Evolutionary conservation across 352 stramenopile genomes (phyloP).

Genomic region (Phytophthora melonis): DNA sequence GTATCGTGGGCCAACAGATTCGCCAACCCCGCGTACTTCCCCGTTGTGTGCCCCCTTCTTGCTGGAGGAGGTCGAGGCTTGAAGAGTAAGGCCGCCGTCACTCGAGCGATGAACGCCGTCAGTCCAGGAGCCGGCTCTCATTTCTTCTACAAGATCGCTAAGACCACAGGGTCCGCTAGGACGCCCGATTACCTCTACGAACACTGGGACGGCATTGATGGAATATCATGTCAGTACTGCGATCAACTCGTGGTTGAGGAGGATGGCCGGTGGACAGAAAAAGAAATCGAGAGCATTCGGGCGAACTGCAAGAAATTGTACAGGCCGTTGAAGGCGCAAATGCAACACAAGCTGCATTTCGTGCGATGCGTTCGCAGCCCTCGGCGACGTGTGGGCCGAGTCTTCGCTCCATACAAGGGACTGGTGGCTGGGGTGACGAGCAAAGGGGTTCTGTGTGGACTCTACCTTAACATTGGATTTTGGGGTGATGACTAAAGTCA

Average conservation of each 20-base stretch:
- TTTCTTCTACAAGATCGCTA: background rate
- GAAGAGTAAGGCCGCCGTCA: background rate
- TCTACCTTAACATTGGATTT: background rate
- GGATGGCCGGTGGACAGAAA: background rate
- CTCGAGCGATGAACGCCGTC: background rate
- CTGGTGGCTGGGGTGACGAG: background rate
- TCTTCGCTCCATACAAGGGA: background rate
- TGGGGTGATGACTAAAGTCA: background rate
- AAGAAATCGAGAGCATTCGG: background rate
- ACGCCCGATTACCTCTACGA: background rate
- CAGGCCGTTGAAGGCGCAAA: background rate
- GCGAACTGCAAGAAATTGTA: background rate
- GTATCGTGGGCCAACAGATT: background rate
- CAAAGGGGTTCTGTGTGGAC: background rate
- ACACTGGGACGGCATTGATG: background rate
- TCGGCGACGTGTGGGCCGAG: background rate
- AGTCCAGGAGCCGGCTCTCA: background rate
- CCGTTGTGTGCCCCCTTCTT: background rate
- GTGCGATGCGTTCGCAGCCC: background rate
- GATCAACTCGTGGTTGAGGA: background rate
- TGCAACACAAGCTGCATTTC: background rate
- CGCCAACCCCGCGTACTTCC: background rate
- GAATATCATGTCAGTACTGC: background rate
- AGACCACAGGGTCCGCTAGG: background rate
- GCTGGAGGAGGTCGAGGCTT: background rate